These are phyloP conservation scores for Rhizomucor miehei DNA, from an alignment of 371 early-diverging fungal genomes.

Conservation along the genomic window DNA sequence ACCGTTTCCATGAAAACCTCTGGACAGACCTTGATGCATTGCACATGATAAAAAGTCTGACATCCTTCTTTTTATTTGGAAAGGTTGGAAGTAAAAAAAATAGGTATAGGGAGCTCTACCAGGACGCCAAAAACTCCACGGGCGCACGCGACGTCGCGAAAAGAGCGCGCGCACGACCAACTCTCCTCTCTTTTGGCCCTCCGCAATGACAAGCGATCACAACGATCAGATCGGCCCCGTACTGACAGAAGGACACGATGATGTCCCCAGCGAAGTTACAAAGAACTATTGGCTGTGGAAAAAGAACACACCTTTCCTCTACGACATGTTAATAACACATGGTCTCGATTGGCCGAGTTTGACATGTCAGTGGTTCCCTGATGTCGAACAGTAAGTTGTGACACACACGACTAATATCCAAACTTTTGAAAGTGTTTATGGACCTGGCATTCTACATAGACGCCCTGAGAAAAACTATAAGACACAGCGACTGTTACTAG, in stretches of 20 bases:
- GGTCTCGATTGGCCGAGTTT: slow-evolving; percentile 98
- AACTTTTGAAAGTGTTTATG: neutral
- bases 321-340: slow-evolving; percentile 98
- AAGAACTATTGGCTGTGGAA: slow-evolving; percentile 99
- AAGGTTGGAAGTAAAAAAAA: too few species aligned
- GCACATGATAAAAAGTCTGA: too few species aligned
- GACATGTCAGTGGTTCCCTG: slow-evolving; percentile 99
- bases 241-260: too few species aligned
- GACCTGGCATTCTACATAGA: slow-evolving; percentile 30
- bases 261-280: neutral
- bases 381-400: slow-evolving; percentile 68
- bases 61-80: too few species aligned
- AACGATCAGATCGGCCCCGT: slow-evolving; percentile 1
- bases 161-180: too few species aligned
- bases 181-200: neutral
- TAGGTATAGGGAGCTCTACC: too few species aligned
- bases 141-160: too few species aligned
- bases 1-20: too few species aligned
- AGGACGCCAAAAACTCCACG: too few species aligned
- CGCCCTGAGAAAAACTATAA: slow-evolving; percentile 91
- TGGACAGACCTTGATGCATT: too few species aligned
- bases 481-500: slow-evolving; percentile 84
- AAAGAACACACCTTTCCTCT: slow-evolving; percentile 99
- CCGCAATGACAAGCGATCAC: slow-evolving; percentile 2
- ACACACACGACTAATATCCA: neutral